Percentiles rank a stretch among this genome's conserved stretches.
phyloP scores from a whole-genome alignment of 2,329 filamentous ascomycete genomes.

The Colletotrichum sojae region DNA sequence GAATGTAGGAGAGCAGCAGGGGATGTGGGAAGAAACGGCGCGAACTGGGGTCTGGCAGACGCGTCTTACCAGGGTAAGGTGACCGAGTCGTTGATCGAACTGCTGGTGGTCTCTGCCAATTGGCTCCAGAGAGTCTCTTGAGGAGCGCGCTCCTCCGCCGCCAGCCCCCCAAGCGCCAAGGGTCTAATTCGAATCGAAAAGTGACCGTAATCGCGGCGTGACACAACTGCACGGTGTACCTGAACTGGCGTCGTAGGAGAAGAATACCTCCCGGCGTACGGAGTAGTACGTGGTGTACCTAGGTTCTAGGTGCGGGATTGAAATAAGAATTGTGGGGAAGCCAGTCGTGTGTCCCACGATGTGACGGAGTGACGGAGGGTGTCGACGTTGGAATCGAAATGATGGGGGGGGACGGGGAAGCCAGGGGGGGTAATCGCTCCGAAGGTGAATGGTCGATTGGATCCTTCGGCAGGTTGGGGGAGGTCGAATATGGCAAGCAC shows the following conservation, averaged over 20 bases:
- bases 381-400: constrained; percentile 28
- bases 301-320: constrained; percentile 13
- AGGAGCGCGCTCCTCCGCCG: constrained; percentile 15
- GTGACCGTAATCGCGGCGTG: background rate
- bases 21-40: constrained; percentile 9
- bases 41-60: constrained; percentile 3
- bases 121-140: constrained; percentile 23
- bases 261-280: constrained; percentile 1
- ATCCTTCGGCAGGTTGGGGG: constrained; percentile 17
- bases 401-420: constrained; percentile 20
- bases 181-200: constrained; percentile 16
- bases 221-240: constrained; percentile 16
- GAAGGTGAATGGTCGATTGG: constrained; percentile 27
- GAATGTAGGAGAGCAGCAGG: background rate
- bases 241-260: constrained; percentile 20
- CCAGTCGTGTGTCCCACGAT: constrained; percentile 27
- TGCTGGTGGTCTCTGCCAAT: constrained; percentile 2
- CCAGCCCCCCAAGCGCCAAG: constrained; percentile 19
- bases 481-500: constrained; percentile 31
- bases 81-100: background rate
- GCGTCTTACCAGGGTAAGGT: constrained; percentile 39
- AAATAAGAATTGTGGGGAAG: constrained; percentile 38
- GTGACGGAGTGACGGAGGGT: constrained; percentile 35
- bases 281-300: no score
- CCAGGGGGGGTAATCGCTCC: constrained; percentile 20